Conservation (phyloP, 306 rosid species). For the Abrus pulchellus region DNA sequence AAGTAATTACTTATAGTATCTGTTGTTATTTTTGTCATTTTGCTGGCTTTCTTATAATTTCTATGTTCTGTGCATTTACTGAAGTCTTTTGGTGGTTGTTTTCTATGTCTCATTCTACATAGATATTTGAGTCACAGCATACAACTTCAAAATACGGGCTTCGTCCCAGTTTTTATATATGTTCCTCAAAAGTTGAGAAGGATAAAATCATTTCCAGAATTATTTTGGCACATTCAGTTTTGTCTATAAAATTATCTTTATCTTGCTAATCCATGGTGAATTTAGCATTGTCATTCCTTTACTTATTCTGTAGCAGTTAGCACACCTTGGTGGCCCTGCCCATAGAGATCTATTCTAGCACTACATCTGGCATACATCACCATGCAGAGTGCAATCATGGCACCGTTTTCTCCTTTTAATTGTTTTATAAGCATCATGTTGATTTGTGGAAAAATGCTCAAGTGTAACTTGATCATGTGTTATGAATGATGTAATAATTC, state of each 20-base stretch:
- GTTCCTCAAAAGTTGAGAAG: slow-evolving; percentile 19
- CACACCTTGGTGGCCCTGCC: slow-evolving; percentile 21
- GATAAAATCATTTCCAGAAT: slow-evolving; percentile 12
- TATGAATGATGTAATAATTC: slow-evolving; percentile 39
- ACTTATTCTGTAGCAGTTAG: slow-evolving; percentile 29
- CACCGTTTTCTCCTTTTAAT: slow-evolving; percentile 30
- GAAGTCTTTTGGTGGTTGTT: slow-evolving; percentile 25
- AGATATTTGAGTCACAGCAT: slow-evolving; percentile 15
- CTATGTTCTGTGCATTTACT: slow-evolving; percentile 31
- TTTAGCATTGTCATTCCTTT: slow-evolving; percentile 6
- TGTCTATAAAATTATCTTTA: slow-evolving; percentile 24
- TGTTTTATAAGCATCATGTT: slow-evolving; percentile 41
- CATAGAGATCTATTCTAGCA: slow-evolving; percentile 17
- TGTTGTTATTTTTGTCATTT: slow-evolving; percentile 29
- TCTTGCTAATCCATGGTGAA: slow-evolving; percentile 10
- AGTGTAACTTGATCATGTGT: slow-evolving; percentile 43
- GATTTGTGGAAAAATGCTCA: slow-evolving; percentile 22
- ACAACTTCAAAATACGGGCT: slow-evolving; percentile 19
- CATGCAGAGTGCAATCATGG: slow-evolving; percentile 42
- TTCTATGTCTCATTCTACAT: not conserved
- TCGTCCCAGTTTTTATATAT: slow-evolving; percentile 30
- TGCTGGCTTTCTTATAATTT: slow-evolving; percentile 17
- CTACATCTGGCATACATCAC: slow-evolving; percentile 36
- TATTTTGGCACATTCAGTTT: slow-evolving; percentile 22
- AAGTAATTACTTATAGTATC: slow-evolving; percentile 21